A percentile compares a stretch with the other conserved stretches of the same genome.
phyloP scores from a whole-genome alignment of 306 rosid genomes.

The Vigna mungo region DNA sequence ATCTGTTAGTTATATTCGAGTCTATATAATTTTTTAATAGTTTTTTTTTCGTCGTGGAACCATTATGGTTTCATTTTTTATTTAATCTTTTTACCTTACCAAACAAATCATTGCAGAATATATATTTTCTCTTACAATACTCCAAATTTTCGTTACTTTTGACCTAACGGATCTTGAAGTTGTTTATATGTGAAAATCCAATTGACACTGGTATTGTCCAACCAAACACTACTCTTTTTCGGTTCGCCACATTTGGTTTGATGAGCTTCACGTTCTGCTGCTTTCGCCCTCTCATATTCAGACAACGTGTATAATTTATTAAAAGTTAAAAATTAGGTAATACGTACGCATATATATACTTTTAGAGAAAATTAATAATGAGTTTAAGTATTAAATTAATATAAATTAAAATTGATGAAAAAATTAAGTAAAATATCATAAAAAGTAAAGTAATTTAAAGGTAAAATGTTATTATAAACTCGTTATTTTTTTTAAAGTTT shows the following conservation, averaged over 20 bases:
- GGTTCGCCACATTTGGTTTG: constrained; percentile 21
- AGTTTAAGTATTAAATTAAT: too few relatives aligned
- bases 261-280: neutral
- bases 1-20: too few relatives aligned
- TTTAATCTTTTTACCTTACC: neutral
- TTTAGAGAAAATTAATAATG: too few relatives aligned
- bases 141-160: neutral
- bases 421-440: too few relatives aligned
- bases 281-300: too few relatives aligned
- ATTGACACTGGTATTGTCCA: neutral
- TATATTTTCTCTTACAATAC: neutral
- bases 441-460: too few relatives aligned
- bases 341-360: too few relatives aligned
- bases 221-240: neutral
- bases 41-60: neutral
- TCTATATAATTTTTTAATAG: neutral
- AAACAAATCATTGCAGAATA: neutral
- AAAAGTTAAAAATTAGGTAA: too few relatives aligned
- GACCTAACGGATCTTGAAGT: neutral
- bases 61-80: neutral
- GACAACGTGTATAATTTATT: too few relatives aligned
- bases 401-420: too few relatives aligned
- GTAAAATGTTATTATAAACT: too few relatives aligned
- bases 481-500: too few relatives aligned
- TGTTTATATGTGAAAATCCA: neutral